Percentiles rank a stretch among this genome's conserved stretches.
phyloP scores from a whole-genome alignment of 1,284 basidiomycete genomes.

The Tilletia horrida region DNA sequence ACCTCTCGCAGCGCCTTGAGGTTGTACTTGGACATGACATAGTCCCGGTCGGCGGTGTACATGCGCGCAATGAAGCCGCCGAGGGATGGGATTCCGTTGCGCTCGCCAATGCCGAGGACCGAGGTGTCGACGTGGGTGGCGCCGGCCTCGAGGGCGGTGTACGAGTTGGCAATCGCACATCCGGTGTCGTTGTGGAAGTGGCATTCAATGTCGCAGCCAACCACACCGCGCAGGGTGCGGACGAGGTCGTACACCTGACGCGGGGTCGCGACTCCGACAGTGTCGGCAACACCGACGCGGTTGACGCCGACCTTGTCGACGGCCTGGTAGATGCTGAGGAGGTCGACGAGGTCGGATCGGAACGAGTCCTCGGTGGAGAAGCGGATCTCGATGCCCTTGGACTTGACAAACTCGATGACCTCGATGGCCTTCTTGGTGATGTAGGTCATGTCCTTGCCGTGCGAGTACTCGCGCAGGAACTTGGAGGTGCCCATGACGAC shows the following conservation, averaged over 20 bases:
- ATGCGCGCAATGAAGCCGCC: slow-evolving; percentile 96
- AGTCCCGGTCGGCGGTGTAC: slow-evolving; percentile 78
- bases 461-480: slow-evolving; percentile 98
- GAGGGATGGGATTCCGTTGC: slow-evolving; percentile 97
- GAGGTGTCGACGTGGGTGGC: slow-evolving; percentile 90
- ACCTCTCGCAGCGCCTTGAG: slow-evolving; percentile 94
- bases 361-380: slow-evolving; percentile 99
- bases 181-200: slow-evolving; percentile 98
- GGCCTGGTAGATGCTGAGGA: slow-evolving; percentile 97
- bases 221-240: slow-evolving; percentile 86
- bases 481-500: slow-evolving; percentile 99
- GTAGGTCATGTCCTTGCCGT: slow-evolving; percentile 99
- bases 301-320: slow-evolving; percentile 99
- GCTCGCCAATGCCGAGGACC: slow-evolving; percentile 94
- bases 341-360: slow-evolving; percentile 98
- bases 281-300: slow-evolving; percentile 98
- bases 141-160: slow-evolving; percentile 95
- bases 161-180: slow-evolving; percentile 93
- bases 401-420: slow-evolving; percentile 99
- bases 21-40: slow-evolving; percentile 99
- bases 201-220: slow-evolving; percentile 77
- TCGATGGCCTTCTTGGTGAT: slow-evolving; percentile 97
- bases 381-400: slow-evolving; percentile 98
- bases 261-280: slow-evolving; percentile 97
- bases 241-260: slow-evolving; percentile 98